Conservation (phyloP, 1,284 basidiomycete genomes). For the Malassezia equina region DNA sequence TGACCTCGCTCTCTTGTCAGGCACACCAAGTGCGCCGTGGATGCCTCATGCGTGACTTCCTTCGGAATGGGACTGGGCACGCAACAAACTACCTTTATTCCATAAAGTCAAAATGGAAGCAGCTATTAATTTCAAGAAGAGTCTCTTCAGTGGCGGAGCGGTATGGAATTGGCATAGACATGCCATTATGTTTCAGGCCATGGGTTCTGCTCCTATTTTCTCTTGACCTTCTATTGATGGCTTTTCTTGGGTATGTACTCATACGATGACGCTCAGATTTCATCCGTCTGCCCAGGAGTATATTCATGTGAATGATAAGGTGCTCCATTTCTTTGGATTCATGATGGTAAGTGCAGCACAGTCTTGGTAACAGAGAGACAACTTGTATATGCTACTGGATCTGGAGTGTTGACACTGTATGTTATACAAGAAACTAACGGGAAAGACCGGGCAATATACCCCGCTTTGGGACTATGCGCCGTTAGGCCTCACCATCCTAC, state of each 20-base stretch:
- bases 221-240: slow-evolving; percentile 29
- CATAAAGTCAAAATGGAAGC: neutral
- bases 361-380: slow-evolving; percentile 48
- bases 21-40: neutral
- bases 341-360: slow-evolving; percentile 48
- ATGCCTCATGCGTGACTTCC: neutral
- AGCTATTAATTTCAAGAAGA: neutral
- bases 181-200: slow-evolving; percentile 36
- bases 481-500: slow-evolving; percentile 59
- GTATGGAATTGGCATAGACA: neutral
- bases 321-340: slow-evolving; percentile 74
- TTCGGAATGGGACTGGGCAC: neutral
- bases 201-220: slow-evolving; percentile 30
- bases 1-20: neutral
- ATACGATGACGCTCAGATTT: slow-evolving; percentile 17
- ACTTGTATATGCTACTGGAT: slow-evolving; percentile 77
- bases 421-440: slow-evolving; percentile 38
- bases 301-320: slow-evolving; percentile 68
- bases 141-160: neutral
- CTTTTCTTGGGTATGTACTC: slow-evolving; percentile 25
- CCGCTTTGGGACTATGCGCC: slow-evolving; percentile 74
- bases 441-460: slow-evolving; percentile 50
- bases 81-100: neutral
- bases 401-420: slow-evolving; percentile 70
- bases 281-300: slow-evolving; percentile 31